Conservation (phyloP, 1,139 yeast genomes). For the Nakaseomyces sp. region DNA sequence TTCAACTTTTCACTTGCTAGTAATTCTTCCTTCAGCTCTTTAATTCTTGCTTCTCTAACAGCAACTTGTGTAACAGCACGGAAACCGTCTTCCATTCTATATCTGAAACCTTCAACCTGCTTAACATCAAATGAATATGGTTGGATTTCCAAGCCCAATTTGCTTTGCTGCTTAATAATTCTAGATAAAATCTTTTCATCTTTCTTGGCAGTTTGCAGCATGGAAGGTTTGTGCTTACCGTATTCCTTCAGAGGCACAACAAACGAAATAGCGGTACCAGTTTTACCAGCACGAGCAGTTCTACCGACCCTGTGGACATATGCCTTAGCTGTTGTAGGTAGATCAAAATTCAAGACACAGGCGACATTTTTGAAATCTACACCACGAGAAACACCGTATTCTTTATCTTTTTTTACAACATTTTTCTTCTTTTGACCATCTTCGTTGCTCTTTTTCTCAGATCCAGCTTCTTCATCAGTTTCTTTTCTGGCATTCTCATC, state of each 20-base stretch:
- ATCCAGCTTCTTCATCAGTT: constrained; percentile 14
- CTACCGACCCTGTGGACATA: constrained; percentile 94
- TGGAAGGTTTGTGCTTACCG: constrained; percentile 83
- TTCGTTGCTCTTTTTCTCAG: constrained; percentile 11
- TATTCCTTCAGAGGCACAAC: constrained; percentile 76
- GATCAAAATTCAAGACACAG: constrained; percentile 90
- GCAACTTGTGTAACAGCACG: constrained; percentile 88
- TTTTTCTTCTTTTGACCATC: constrained; percentile 26
- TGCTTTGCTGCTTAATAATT: constrained; percentile 67
- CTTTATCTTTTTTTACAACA: constrained; percentile 48
- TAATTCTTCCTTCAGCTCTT: constrained; percentile 81
- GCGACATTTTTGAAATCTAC: constrained; percentile 95
- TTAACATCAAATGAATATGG: constrained; percentile 89
- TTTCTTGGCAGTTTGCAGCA: constrained; percentile 57
- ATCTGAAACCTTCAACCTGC: constrained; percentile 92
- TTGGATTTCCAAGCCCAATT: constrained; percentile 59
- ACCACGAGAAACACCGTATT: constrained; percentile 94
- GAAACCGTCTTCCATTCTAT: constrained; percentile 95
- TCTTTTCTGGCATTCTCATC: constrained; percentile 13
- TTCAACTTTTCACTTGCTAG: constrained; percentile 82
- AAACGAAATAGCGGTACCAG: constrained; percentile 92
- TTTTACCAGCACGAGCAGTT: constrained; percentile 94
- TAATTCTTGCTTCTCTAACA: constrained; percentile 86
- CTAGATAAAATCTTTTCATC: constrained; percentile 81
- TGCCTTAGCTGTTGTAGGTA: constrained; percentile 83